Percentiles rank a stretch among this genome's conserved stretches.
phyloP scores from a whole-genome alignment of 2,329 filamentous ascomycete species.

The Scedosporium dehoogii region DNA sequence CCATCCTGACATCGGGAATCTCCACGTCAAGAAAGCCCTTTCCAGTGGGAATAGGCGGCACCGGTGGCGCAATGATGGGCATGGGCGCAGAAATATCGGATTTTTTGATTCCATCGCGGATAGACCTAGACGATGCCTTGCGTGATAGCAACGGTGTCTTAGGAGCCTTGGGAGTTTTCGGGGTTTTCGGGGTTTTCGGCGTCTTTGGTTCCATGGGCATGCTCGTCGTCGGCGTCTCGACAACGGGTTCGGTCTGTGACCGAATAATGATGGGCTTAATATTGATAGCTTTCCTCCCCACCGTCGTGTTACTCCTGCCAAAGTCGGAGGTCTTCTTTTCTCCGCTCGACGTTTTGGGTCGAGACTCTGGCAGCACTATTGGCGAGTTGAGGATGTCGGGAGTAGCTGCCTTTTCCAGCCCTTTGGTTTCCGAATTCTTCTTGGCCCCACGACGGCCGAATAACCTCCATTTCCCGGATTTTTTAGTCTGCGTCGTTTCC shows the following conservation, averaged over 20 bases:
- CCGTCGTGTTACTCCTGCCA: constrained; percentile 26
- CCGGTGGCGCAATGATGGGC: constrained; percentile 12
- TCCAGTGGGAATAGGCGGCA: constrained; percentile 13
- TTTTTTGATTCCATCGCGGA: constrained; percentile 10
- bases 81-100: constrained; percentile 17
- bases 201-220: constrained; percentile 8
- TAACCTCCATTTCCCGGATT: constrained; percentile 11
- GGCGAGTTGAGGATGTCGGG: neutral
- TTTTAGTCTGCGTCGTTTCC: constrained; percentile 1
- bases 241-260: constrained; percentile 29
- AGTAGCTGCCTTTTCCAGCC: neutral
- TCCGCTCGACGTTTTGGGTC: neutral
- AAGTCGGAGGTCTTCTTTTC: constrained; percentile 7
- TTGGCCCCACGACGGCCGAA: constrained; percentile 8
- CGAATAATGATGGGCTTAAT: constrained; percentile 33
- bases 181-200: constrained; percentile 6
- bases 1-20: constrained; percentile 71
- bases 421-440: neutral
- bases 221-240: neutral
- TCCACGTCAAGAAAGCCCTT: constrained; percentile 56
- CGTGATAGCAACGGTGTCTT: constrained; percentile 6
- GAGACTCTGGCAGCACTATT: neutral
- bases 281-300: constrained; percentile 21
- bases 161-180: neutral
- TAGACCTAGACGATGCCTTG: constrained; percentile 12